These are phyloP conservation scores for Pulveroboletus sp. DNA, from an alignment of 1,284 basidiomycete genomes.

Conservation along the genomic window DNA sequence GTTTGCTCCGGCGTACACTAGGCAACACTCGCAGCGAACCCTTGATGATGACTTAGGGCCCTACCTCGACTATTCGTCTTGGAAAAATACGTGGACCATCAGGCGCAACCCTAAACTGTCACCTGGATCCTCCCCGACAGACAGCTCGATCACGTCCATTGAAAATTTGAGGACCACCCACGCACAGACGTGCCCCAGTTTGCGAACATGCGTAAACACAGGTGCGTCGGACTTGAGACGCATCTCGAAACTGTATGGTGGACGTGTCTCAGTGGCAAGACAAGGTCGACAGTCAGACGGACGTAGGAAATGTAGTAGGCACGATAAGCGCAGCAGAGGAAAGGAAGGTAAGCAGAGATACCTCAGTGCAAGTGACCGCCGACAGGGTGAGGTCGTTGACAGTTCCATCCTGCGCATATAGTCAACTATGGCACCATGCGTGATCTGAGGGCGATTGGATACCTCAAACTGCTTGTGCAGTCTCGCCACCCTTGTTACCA, in stretches of 20 bases:
- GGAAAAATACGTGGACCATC: too few species aligned
- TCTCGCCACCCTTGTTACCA: conserved; percentile 56
- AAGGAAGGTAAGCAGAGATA: conserved; percentile 70
- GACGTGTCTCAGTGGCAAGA: not conserved
- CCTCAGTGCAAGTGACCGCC: conserved; percentile 58
- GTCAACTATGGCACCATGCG: not conserved
- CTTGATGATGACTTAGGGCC: too few species aligned
- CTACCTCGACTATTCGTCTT: too few species aligned
- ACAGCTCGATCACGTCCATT: conserved; percentile 30
- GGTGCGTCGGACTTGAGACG: conserved; percentile 43
- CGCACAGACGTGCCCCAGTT: conserved; percentile 34
- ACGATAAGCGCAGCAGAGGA: too few species aligned
- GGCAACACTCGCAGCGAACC: too few species aligned
- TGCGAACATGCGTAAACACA: conserved; percentile 55
- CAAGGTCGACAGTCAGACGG: too few species aligned
- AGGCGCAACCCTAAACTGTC: conserved; percentile 1
- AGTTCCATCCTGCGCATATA: conserved; percentile 65
- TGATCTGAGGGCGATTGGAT: not conserved
- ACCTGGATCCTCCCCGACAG: not conserved
- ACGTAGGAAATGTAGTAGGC: too few species aligned
- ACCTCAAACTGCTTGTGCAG: conserved; percentile 73
- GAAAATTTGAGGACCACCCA: conserved; percentile 55
- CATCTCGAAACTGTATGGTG: conserved; percentile 40
- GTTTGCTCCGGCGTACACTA: too few species aligned
- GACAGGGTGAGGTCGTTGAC: conserved; percentile 75